Base-by-base conservation (phyloP, 345 rosid genomes). In the Draba incana region DNA sequence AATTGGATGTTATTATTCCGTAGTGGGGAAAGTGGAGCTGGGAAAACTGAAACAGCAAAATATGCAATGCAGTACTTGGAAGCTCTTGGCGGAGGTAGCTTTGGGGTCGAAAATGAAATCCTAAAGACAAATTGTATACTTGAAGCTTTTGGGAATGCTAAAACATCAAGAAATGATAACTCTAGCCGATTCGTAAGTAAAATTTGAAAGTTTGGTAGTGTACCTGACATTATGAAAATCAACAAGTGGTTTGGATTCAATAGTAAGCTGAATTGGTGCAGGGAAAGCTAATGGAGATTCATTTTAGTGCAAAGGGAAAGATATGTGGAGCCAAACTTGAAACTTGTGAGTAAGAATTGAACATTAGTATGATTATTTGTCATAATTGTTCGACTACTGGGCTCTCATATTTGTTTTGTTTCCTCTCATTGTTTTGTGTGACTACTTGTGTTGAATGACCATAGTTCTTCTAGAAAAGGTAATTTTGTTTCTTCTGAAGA, bases 11-110 rank as follows among this genome's bases (percentile, higher is more conserved):
- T 42, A 50, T 64, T 57, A 44, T 72, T 64, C 49, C 69, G 14
- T 84, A 90, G 98, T 70, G 98, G 98, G 49, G 97, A 87, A 87
- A 90, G 97, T 79, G 98, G 98, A 66, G 84, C 98, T 60, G 98
- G 97, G 57, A 93, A 93, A 80, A 93, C 96, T 5, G 98, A 93
- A 85, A 93, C 98, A 16, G 96, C 94, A 64, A 93, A 88, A 78
- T 75, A 82, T 73, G 88, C 84, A 20, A 88, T 90, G 92, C 91
- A 84, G 74, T 90, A 88, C 77, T 84, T 93, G 84, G 88, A 93
- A 77, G 74, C 88, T 58, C 83, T 84, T 80, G 88, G 95, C 68
- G 90, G 91, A 69, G 85, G 88, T 57, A 63, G 64, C 75, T 84
- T 76, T 55, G 90, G 94, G 61, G 79, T 88, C 64, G 92, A 84